Evolutionary conservation across 305 asterid genomes (phyloP).

Genomic region (Fraxinus albicans): DNA sequence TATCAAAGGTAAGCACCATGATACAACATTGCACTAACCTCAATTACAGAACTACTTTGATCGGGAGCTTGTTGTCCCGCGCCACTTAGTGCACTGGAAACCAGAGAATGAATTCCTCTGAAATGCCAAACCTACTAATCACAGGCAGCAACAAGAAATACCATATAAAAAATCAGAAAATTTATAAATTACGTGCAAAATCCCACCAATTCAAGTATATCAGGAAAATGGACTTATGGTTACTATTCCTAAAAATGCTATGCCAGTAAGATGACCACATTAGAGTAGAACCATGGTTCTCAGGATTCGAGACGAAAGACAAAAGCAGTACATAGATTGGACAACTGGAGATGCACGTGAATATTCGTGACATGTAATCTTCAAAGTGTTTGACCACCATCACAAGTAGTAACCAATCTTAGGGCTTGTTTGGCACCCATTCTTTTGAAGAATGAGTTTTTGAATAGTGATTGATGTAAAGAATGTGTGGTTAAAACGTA

Average conservation of each 20-base stretch:
- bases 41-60: slow-evolving; percentile 46
- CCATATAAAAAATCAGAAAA: slow-evolving; percentile 18
- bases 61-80: slow-evolving; percentile 54
- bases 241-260: neutral
- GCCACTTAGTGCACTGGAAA: slow-evolving; percentile 61
- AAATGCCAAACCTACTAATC: slow-evolving; percentile 82
- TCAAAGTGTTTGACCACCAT: neutral
- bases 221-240: neutral
- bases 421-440: too few species aligned
- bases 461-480: too few species aligned
- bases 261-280: neutral
- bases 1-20: neutral
- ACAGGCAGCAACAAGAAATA: slow-evolving; percentile 43
- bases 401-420: neutral
- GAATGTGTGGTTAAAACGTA: too few species aligned
- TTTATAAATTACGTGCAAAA: neutral
- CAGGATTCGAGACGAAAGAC: neutral
- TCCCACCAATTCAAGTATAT: neutral
- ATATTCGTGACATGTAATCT: neutral
- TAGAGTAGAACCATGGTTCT: neutral
- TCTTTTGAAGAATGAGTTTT: too few species aligned
- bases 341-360: neutral
- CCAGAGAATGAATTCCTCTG: slow-evolving; percentile 84
- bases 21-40: slow-evolving; percentile 44
- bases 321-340: neutral